Evolutionary conservation across 1,284 basidiomycete genomes (phyloP).

Genomic region (Microbotryum silenes-acaulis): DNA sequence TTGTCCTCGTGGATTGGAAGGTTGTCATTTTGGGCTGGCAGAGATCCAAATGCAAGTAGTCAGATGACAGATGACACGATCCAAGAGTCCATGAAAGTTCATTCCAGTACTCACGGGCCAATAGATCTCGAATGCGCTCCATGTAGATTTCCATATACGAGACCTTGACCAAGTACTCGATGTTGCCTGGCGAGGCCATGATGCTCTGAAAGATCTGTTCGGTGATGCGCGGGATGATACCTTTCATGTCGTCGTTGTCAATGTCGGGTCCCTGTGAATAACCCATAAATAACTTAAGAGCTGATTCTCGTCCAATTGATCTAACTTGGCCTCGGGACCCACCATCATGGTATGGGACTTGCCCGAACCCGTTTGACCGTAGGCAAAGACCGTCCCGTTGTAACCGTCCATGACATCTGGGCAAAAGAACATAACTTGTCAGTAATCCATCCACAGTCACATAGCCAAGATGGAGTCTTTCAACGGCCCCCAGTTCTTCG

Average conservation of each 20-base stretch:
- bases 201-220: slow-evolving; percentile 99
- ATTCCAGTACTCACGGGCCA: slow-evolving; percentile 68
- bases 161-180: slow-evolving; percentile 99
- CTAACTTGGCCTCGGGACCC: slow-evolving; percentile 5
- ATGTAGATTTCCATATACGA: slow-evolving; percentile 99
- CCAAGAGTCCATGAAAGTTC: not conserved
- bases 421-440: not conserved
- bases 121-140: slow-evolving; percentile 89
- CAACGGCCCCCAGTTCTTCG: no score
- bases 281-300: no score
- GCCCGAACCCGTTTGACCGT: slow-evolving; percentile 82
- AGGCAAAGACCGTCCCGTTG: slow-evolving; percentile 91
- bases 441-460: no score
- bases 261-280: slow-evolving; percentile 80
- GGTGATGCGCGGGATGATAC: slow-evolving; percentile 96
- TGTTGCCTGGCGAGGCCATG: slow-evolving; percentile 83
- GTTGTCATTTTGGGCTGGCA: slow-evolving; percentile 91
- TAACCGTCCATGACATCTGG: slow-evolving; percentile 96
- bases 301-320: slow-evolving; percentile 4
- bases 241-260: slow-evolving; percentile 81
- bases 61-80: not conserved
- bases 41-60: not conserved
- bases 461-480: no score
- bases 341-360: slow-evolving; percentile 75
- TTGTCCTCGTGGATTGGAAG: slow-evolving; percentile 99